phyloP scores from a whole-genome alignment of 2,329 filamentous ascomycete genomes.

The Fusarium paranaense region DNA sequence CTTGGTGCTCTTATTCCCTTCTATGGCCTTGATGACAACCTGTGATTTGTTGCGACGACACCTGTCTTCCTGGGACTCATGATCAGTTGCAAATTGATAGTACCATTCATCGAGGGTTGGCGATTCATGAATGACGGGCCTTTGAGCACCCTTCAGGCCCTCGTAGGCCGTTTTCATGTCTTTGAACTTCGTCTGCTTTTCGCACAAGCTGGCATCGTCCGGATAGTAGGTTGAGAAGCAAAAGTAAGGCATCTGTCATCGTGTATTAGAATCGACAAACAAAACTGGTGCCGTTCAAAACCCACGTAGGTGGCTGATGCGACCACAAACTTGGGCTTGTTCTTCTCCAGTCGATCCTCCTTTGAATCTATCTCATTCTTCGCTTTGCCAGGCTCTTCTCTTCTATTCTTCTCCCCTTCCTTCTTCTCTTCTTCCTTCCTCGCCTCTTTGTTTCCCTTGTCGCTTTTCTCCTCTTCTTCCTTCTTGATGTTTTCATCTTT shows the following conservation, averaged over 20 bases:
- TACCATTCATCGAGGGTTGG: slow-evolving; percentile 7
- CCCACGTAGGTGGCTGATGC: neutral
- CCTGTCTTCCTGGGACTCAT: neutral
- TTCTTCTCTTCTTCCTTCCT: neutral
- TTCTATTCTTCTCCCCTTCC: neutral
- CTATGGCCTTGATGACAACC: neutral
- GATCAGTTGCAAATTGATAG: neutral
- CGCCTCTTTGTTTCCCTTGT: neutral
- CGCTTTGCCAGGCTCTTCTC: neutral
- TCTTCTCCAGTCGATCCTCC: neutral
- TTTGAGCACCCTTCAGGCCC: rapidly evolving
- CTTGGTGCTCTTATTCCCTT: neutral
- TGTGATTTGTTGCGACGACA: neutral
- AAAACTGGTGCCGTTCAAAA: neutral
- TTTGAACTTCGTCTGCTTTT: neutral
- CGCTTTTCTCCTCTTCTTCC: neutral
- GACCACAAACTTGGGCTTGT: neutral
- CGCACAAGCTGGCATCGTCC: neutral
- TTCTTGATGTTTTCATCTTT: neutral
- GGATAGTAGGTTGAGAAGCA: neutral
- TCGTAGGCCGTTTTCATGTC: neutral
- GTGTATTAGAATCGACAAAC: neutral
- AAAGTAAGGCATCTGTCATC: neutral
- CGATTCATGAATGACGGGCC: neutral
- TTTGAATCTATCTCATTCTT: neutral